Conservation (phyloP, 768 basidiomycete species). For the Melanogaster broomeanus region DNA sequence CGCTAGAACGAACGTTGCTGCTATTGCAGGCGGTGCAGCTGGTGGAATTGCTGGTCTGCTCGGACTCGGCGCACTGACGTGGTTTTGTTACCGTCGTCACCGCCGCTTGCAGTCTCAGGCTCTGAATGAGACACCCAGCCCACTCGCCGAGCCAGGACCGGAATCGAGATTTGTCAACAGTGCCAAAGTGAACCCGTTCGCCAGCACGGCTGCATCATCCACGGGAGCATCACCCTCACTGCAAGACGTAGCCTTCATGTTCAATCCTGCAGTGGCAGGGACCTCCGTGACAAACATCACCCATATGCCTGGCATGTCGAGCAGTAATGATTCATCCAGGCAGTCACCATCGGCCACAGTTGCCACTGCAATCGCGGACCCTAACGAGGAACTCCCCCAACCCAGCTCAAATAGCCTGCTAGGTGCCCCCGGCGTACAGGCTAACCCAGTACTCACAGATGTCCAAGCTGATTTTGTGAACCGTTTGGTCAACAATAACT, state of each 20-base stretch:
- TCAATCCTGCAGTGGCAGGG: too few relatives aligned
- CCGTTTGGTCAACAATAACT: constrained; percentile 24
- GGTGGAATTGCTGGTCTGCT: constrained; percentile 21
- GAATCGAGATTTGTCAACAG: constrained; percentile 2
- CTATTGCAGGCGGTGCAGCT: constrained; percentile 15
- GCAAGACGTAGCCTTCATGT: background rate
- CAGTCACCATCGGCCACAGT: background rate
- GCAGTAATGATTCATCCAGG: background rate
- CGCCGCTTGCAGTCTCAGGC: background rate
- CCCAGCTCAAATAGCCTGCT: background rate
- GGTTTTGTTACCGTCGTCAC: constrained; percentile 14
- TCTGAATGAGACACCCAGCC: constrained; percentile 7
- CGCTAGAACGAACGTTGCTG: constrained; percentile 13
- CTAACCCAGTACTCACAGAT: constrained; percentile 14
- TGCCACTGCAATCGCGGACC: background rate
- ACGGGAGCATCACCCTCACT: constrained; percentile 4
- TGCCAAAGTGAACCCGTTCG: constrained; percentile 5
- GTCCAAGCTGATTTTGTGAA: constrained; percentile 27
- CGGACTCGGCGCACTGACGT: constrained; percentile 10
- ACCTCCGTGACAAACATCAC: background rate
- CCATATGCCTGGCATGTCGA: constrained; percentile 1
- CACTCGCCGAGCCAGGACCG: constrained; percentile 3
- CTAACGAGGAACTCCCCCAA: constrained; percentile 15
- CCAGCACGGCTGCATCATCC: background rate
- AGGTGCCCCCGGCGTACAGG: background rate